Base-by-base conservation (phyloP, 164 flowering plant genomes). In the Sedum album region DNA sequence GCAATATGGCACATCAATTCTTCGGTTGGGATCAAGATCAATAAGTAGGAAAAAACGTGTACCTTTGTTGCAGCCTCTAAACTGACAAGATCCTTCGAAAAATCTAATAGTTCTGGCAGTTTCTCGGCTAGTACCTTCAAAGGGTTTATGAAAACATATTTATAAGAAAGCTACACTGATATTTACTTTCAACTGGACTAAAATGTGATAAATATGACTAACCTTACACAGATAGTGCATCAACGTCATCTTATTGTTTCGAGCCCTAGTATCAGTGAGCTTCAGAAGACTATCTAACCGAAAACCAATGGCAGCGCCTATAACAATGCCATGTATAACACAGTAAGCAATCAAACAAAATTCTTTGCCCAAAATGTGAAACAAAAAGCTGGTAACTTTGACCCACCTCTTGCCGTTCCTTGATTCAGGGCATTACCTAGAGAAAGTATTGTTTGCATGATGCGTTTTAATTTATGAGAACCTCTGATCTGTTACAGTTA, bases 201-300 rank as follows among this genome's bases (percentile, higher is more conserved):
- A 53, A 53, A 30, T 13, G 11, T 6, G 28, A 21, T 2, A 21
- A 53, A 53, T 31, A 66, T 9, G 21, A 21, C 53, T n/a, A 75
- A 92, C 99, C 99, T 94, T 94, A 75, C 99, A 94, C 69, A 94
- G 96, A 80, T 94, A 91, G 77, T 94, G 95, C 97, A 94, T 91
- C 44, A 91, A 90, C 42, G 97, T 94, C 92, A 90, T 91, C 84
- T 85, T 91, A 77, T 79, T 90, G 77, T 90, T 90, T 26, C 88
- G 73, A 10, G 97, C 93, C 76, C 97, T 88, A 28, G 96, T 94
- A 69, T 94, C 99, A 66, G 88, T 81, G 68, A 94, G 88, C 76
- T 91, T 91, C 20, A 91, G 93, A 60, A 94, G 90, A 80, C 96
- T 94, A 70, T 94, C 96, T 84, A 94, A 79, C 66, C 88, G 83